Evolutionary conservation across 768 basidiomycete genomes (phyloP).

Genomic region (Leccinum incarnatum): DNA sequence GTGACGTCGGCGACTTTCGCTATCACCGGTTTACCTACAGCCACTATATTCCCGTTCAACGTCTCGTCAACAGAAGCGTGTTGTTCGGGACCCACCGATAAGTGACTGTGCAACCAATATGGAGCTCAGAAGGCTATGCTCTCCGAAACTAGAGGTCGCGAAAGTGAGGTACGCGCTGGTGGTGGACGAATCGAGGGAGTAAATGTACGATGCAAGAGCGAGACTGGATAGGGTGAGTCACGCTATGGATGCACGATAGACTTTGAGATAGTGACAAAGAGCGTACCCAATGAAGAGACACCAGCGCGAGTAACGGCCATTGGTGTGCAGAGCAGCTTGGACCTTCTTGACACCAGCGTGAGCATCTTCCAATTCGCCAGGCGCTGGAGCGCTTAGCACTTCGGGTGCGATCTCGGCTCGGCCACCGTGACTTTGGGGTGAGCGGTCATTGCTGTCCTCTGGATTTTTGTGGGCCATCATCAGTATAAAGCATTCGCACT

Average conservation of each 20-base stretch:
- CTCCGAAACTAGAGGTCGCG: slow-evolving; percentile 51
- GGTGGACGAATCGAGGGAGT: slow-evolving; percentile 69
- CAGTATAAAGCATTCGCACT: not conserved
- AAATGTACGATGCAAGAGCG: slow-evolving; percentile 71
- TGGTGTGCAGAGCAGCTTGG: slow-evolving; percentile 50
- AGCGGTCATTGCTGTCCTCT: slow-evolving; percentile 6
- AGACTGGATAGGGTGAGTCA: slow-evolving; percentile 34
- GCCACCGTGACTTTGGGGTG: not conserved
- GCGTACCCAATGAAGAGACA: slow-evolving; percentile 55
- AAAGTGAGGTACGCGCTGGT: slow-evolving; percentile 63
- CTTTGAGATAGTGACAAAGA: not conserved
- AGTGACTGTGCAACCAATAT: slow-evolving; percentile 55
- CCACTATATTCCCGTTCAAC: slow-evolving; percentile 28
- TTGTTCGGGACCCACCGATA: slow-evolving; percentile 40
- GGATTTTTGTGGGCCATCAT: not conserved
- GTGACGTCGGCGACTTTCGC: slow-evolving; percentile 72
- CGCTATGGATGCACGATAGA: not conserved
- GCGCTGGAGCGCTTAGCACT: not conserved
- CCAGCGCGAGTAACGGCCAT: slow-evolving; percentile 56
- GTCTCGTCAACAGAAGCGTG: slow-evolving; percentile 8
- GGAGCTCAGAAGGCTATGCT: slow-evolving; percentile 54
- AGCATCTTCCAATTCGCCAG: slow-evolving; percentile 23
- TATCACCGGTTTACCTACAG: slow-evolving; percentile 62
- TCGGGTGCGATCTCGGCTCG: not conserved
- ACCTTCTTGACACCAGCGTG: slow-evolving; percentile 45